Evolutionary conservation across 2,329 filamentous ascomycete species (phyloP).

Genomic region (Scytalidium sp.): DNA sequence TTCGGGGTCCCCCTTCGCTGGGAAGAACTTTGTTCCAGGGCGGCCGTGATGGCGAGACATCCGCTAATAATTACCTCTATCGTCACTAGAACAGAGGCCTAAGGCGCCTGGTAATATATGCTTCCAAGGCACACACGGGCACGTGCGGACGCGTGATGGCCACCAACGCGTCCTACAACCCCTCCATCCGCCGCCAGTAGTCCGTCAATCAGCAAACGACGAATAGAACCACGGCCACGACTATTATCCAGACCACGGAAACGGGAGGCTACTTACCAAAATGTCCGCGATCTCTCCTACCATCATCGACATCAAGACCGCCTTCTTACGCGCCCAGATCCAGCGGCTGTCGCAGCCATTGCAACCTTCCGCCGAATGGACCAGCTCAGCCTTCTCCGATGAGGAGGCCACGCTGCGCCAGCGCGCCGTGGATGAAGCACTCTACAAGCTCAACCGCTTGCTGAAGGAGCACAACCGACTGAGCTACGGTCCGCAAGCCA

Average conservation of each 20-base stretch:
- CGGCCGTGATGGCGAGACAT: no score
- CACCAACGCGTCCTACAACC: no score
- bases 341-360: conserved; percentile 60
- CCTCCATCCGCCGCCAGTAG: no score
- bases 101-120: no score
- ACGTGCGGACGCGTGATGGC: no score
- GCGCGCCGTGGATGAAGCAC: conserved; percentile 52
- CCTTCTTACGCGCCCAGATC: conserved; percentile 62
- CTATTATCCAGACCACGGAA: not conserved
- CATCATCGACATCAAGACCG: conserved; percentile 59
- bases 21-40: no score
- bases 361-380: conserved; percentile 51
- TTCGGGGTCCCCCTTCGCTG: no score
- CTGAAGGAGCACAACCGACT: conserved; percentile 63
- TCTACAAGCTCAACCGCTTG: conserved; percentile 57
- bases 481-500: conserved; percentile 66
- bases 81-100: no score
- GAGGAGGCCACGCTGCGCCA: conserved; percentile 34
- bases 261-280: not conserved
- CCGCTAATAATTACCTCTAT: no score
- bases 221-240: no score
- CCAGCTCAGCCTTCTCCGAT: conserved; percentile 38
- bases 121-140: no score
- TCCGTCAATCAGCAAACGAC: no score
- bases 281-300: conserved; percentile 43